A percentile compares a stretch with the other conserved stretches of the same genome.
These are phyloP conservation scores for Physcia stellaris DNA, from an alignment of 495 filamentous ascomycete species.

Conservation along the genomic window DNA sequence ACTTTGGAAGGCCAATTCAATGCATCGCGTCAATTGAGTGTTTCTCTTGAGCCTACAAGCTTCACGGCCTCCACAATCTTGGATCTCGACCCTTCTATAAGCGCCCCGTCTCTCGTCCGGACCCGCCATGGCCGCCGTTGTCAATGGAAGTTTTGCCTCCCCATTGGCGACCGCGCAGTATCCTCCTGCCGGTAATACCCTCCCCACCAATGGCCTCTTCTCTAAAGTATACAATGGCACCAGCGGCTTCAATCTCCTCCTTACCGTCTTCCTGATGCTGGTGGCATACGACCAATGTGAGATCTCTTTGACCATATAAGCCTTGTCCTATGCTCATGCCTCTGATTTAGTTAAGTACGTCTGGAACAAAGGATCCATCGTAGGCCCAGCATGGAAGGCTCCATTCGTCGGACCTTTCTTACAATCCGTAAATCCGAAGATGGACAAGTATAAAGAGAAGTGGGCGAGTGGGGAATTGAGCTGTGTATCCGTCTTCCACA, in stretches of 20 bases:
- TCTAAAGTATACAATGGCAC: constrained; percentile 38
- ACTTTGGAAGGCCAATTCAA: no score
- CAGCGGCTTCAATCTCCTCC: constrained; percentile 46
- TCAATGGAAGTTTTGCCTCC: constrained; percentile 64
- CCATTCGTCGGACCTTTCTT: constrained; percentile 96
- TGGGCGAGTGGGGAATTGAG: constrained; percentile 84
- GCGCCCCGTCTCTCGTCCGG: background rate
- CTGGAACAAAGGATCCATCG: constrained; percentile 72
- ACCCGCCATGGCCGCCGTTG: constrained; percentile 36
- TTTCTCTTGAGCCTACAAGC: no score
- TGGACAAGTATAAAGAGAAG: constrained; percentile 79
- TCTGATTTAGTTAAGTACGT: constrained; percentile 60
- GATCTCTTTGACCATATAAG: no score
- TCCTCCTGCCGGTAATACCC: constrained; percentile 30
- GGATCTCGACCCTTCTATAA: no score
- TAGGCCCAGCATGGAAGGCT: constrained; percentile 68
- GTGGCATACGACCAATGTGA: constrained; percentile 79
- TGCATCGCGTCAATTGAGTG: no score
- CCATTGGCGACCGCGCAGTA: constrained; percentile 55
- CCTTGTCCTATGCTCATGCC: background rate
- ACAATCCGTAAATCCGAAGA: constrained; percentile 81
- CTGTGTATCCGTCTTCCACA: constrained; percentile 98
- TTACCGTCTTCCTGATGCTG: constrained; percentile 52
- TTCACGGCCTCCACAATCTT: no score
- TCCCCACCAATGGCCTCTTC: constrained; percentile 25